Conservation (phyloP, 2,329 filamentous ascomycete genomes). For the Ophiostoma populinum region DNA sequence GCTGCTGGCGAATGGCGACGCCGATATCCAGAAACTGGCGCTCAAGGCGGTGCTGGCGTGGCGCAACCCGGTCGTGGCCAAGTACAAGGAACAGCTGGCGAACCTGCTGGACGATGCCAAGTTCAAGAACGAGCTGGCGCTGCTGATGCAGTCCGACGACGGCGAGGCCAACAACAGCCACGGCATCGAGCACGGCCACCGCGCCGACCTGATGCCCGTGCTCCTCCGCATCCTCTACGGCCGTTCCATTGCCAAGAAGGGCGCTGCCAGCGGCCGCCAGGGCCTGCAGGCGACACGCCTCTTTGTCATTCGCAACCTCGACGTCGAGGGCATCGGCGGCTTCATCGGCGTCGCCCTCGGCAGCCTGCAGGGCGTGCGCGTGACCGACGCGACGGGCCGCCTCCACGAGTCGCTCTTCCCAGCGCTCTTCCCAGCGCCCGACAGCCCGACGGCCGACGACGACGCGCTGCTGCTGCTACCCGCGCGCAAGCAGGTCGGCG, state of each 20-base stretch:
- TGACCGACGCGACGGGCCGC: slow-evolving; percentile 28
- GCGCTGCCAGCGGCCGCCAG: slow-evolving; percentile 57
- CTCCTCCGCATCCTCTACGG: slow-evolving; percentile 80
- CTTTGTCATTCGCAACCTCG: slow-evolving; percentile 62
- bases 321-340: slow-evolving; percentile 52
- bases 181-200: slow-evolving; percentile 60
- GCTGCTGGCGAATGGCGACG: slow-evolving; percentile 73
- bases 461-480: slow-evolving; percentile 37
- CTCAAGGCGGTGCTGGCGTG: slow-evolving; percentile 76
- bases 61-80: slow-evolving; percentile 60
- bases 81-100: slow-evolving; percentile 72
- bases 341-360: slow-evolving; percentile 76
- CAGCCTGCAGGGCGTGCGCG: slow-evolving; percentile 40
- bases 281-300: slow-evolving; percentile 70
- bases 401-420: slow-evolving; percentile 36
- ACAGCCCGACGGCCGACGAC: not conserved
- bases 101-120: slow-evolving; percentile 79
- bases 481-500: slow-evolving; percentile 68
- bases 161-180: slow-evolving; percentile 7
- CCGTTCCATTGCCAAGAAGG: slow-evolving; percentile 67
- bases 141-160: slow-evolving; percentile 49
- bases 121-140: slow-evolving; percentile 85
- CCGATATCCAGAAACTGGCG: slow-evolving; percentile 71
- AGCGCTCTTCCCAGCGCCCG: slow-evolving; percentile 27
- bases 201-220: slow-evolving; percentile 61